phyloP scores from a whole-genome alignment of 202 grass and related monocot species.

The Hordeum pubiflorum region DNA sequence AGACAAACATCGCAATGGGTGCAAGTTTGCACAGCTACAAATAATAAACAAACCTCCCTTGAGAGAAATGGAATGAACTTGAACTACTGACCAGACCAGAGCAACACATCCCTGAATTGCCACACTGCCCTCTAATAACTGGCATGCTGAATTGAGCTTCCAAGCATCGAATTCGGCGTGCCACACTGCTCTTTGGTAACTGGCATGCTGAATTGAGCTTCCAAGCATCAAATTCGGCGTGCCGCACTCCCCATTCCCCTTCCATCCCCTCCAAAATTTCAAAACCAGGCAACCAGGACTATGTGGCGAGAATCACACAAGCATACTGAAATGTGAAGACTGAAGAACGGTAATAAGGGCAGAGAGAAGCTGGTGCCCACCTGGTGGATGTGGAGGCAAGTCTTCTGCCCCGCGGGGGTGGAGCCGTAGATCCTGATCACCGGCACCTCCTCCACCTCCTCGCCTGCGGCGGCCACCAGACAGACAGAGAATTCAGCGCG shows the following conservation, averaged over 20 bases:
- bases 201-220: background rate
- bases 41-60: background rate
- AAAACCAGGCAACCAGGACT: background rate
- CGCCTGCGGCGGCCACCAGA: slow-evolving; percentile 27
- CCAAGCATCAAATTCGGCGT: background rate
- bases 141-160: background rate
- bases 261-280: slow-evolving; percentile 28
- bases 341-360: background rate
- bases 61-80: background rate
- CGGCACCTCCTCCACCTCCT: slow-evolving; percentile 58
- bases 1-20: background rate
- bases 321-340: background rate
- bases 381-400: slow-evolving; percentile 86
- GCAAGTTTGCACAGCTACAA: background rate
- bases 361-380: slow-evolving; percentile 24
- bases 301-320: background rate
- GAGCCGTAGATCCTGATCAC: slow-evolving; percentile 90
- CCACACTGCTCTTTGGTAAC: background rate
- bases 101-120: background rate
- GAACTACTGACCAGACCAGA: background rate
- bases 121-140: background rate
- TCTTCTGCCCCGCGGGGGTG: slow-evolving; percentile 82
- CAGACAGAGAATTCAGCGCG: background rate
- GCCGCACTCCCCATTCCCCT: background rate
- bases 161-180: background rate